Conservation (phyloP, 495 filamentous ascomycete species). For the Aspergillus diversus region DNA sequence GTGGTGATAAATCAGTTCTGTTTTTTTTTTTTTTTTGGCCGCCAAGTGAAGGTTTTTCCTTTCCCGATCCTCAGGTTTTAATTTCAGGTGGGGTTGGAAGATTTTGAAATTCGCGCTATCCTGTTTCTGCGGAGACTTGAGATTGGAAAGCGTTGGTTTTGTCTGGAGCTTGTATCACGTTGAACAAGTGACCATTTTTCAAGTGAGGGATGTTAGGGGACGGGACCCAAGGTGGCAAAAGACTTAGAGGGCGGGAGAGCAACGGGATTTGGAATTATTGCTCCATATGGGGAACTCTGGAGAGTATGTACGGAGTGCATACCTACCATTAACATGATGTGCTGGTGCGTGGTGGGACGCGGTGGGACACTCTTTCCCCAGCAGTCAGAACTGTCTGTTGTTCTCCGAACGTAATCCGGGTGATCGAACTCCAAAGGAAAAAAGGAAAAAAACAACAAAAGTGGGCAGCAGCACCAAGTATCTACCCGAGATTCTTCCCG, state of each 20-base stretch:
- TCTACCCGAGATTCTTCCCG: slow-evolving; percentile 20
- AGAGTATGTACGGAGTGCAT: slow-evolving; percentile 3
- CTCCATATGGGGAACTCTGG: slow-evolving; percentile 14
- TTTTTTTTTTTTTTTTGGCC: neutral
- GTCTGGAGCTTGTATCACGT: neutral
- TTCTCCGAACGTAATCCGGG: slow-evolving; percentile 22
- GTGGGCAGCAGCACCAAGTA: neutral
- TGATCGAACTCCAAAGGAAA: neutral
- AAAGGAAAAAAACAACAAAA: neutral
- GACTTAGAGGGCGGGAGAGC: neutral
- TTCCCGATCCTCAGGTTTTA: neutral
- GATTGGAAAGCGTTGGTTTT: neutral
- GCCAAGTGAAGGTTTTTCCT: neutral
- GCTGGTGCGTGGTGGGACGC: neutral
- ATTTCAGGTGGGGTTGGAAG: neutral
- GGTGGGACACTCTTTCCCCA: neutral
- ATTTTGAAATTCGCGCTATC: neutral
- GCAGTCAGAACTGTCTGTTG: neutral
- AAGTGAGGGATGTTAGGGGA: slow-evolving; percentile 1
- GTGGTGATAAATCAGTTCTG: neutral
- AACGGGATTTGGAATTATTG: slow-evolving; percentile 5
- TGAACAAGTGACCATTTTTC: slow-evolving; percentile 4
- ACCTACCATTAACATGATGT: neutral
- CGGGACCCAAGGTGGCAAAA: slow-evolving; percentile 3
- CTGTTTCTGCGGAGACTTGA: neutral